Percentiles rank a stretch among this genome's conserved stretches.
Conservation (phyloP, 2,329 filamentous ascomycete species). For the Hypoxylon sp. region DNA sequence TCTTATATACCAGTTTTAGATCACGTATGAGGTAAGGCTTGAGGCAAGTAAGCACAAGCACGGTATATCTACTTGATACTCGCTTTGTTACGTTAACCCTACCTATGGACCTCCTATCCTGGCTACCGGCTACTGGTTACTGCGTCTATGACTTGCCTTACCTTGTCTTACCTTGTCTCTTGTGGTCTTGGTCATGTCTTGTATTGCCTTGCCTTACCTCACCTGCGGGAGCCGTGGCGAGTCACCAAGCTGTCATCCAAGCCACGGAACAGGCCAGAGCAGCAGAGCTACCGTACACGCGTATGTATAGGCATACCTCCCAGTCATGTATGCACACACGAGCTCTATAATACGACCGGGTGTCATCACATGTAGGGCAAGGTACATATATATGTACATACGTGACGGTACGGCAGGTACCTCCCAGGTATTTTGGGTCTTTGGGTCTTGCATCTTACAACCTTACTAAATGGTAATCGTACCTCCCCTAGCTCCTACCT, state of each 20-base stretch:
- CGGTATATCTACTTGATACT: background rate
- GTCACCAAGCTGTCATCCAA: background rate
- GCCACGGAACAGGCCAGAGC: too few species aligned
- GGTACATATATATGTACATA: background rate
- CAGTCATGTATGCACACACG: background rate
- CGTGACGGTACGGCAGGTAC: background rate
- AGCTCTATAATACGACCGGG: too few species aligned
- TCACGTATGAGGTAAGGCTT: background rate
- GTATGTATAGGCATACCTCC: too few species aligned
- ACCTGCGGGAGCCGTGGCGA: conserved; percentile 12
- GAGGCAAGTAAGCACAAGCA: too few species aligned
- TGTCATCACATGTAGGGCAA: conserved; percentile 7
- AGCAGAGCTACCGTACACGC: too few species aligned
- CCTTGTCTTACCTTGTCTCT: conserved; percentile 19
- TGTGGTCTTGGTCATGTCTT: too few species aligned
- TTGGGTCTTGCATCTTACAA: conserved; percentile 35
- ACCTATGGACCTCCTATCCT: conserved; percentile 4
- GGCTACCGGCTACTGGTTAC: background rate
- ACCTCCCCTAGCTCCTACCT: conserved; percentile 29
- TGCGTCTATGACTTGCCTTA: conserved; percentile 26
- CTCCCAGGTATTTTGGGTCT: conserved; percentile 2
- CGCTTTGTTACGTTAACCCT: background rate
- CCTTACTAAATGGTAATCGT: conserved; percentile 28
- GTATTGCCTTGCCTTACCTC: conserved; percentile 29
- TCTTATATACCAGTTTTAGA: conserved; percentile 1